Conservation (phyloP, 768 basidiomycete genomes). For the Pulveroboletus sp. region DNA sequence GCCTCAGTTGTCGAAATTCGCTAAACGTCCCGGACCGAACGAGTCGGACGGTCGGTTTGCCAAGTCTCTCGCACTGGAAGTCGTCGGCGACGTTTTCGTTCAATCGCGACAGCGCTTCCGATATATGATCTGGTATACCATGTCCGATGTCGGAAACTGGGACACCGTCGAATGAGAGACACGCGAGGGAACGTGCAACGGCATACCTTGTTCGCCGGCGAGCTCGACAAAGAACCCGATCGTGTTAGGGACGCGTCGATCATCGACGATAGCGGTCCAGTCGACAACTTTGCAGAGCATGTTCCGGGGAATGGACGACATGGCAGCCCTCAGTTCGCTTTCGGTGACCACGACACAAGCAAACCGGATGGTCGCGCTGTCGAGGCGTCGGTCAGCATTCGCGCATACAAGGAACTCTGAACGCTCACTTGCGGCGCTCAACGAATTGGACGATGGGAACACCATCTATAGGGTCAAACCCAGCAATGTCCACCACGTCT, state of each 20-base stretch:
- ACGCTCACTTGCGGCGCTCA: too few species aligned
- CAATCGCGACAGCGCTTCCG: slow-evolving; percentile 6
- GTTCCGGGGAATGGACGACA: neutral
- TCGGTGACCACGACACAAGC: slow-evolving; percentile 11
- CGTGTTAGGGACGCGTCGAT: slow-evolving; percentile 2
- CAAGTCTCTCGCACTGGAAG: neutral
- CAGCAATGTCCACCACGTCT: too few species aligned
- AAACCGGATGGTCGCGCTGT: neutral
- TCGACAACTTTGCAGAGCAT: slow-evolving; percentile 1
- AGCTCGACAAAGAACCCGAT: slow-evolving; percentile 19
- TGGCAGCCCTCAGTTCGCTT: slow-evolving; percentile 4
- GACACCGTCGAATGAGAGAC: neutral
- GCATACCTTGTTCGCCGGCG: neutral
- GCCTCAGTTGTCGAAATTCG: slow-evolving; percentile 18
- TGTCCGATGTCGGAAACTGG: neutral
- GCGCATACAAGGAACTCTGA: slow-evolving; percentile 4
- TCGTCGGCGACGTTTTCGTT: neutral
- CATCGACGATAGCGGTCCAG: slow-evolving; percentile 14
- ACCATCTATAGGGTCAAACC: too few species aligned
- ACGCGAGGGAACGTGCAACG: neutral
- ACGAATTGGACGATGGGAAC: too few species aligned
- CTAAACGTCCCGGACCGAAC: slow-evolving; percentile 20
- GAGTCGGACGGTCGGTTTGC: slow-evolving; percentile 22
- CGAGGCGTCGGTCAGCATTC: neutral
- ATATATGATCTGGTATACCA: neutral